These are phyloP conservation scores for Helianthus tuberosus DNA, from an alignment of 129 eudicot species.

Conservation along the genomic window DNA sequence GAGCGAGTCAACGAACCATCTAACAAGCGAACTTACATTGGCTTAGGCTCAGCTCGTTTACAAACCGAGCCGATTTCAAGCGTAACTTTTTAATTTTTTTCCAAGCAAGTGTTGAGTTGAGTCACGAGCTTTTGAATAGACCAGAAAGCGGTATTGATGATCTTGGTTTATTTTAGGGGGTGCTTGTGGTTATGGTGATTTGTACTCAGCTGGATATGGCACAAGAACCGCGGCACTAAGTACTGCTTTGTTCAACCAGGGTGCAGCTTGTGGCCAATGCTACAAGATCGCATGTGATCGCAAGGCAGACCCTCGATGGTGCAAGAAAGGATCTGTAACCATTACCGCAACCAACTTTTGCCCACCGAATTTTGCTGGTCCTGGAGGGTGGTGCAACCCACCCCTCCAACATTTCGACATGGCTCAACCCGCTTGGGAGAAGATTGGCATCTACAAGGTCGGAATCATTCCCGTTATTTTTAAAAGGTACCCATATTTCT, in stretches of 20 bases:
- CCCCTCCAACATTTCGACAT: conserved; percentile 88
- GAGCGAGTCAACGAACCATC: no score
- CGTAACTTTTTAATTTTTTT: not conserved
- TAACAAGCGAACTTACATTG: no score
- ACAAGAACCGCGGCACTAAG: conserved; percentile 82
- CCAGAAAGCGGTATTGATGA: not conserved
- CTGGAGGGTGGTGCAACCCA: conserved; percentile 89
- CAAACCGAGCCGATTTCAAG: not conserved
- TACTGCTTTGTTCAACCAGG: conserved; percentile 71
- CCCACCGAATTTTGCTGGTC: conserved; percentile 66
- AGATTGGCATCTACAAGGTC: conserved; percentile 67
- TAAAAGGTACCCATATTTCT: conserved; percentile 46
- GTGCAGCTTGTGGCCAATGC: conserved; percentile 81
- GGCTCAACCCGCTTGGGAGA: conserved; percentile 96
- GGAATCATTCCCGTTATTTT: conserved; percentile 71
- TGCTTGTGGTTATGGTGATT: conserved; percentile 87
- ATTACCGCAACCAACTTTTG: conserved; percentile 81
- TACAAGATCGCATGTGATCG: conserved; percentile 66
- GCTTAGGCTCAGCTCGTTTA: not conserved
- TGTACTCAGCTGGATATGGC: conserved; percentile 69
- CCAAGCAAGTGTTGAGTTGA: no score
- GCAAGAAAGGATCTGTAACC: conserved; percentile 72
- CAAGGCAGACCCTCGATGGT: conserved; percentile 54
- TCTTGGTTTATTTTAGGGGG: conserved; percentile 52
- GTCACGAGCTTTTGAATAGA: not conserved